phyloP scores from a whole-genome alignment of 2,329 filamentous ascomycete species.

The Epichloe aotearoae region DNA sequence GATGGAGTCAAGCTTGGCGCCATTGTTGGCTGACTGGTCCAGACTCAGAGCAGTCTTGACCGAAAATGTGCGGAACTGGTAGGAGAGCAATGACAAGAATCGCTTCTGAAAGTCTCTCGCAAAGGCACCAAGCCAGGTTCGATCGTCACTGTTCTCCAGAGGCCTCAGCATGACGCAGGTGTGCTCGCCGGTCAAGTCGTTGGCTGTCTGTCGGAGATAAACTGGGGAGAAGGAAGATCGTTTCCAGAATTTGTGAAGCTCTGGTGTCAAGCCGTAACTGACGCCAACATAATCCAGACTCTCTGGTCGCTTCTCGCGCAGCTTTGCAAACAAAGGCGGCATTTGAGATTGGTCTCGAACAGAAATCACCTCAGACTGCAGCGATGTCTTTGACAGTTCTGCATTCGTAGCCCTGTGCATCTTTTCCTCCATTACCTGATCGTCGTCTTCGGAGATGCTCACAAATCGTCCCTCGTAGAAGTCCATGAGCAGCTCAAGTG shows the following conservation, averaged over 20 bases:
- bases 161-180: slow-evolving; percentile 94
- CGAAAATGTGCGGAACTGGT: slow-evolving; percentile 78
- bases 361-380: slow-evolving; percentile 78
- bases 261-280: slow-evolving; percentile 78
- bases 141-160: slow-evolving; percentile 53
- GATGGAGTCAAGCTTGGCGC: slow-evolving; percentile 49
- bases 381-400: slow-evolving; percentile 61
- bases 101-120: slow-evolving; percentile 85
- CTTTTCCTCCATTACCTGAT: slow-evolving; percentile 37
- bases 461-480: slow-evolving; percentile 94
- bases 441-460: slow-evolving; percentile 61
- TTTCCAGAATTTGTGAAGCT: slow-evolving; percentile 96
- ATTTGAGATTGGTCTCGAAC: slow-evolving; percentile 83
- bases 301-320: slow-evolving; percentile 70
- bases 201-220: slow-evolving; percentile 88
- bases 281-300: slow-evolving; percentile 87
- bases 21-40: slow-evolving; percentile 68
- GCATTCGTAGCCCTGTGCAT: slow-evolving; percentile 71
- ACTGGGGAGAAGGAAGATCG: slow-evolving; percentile 74
- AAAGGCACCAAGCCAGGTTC: slow-evolving; percentile 80
- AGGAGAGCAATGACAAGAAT: slow-evolving; percentile 82
- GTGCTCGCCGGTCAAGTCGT: slow-evolving; percentile 93
- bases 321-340: slow-evolving; percentile 82
- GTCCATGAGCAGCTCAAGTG: slow-evolving; percentile 73
- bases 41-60: slow-evolving; percentile 71